Conservation (phyloP, 106 monocot genomes). For the Triglochin maritima region DNA sequence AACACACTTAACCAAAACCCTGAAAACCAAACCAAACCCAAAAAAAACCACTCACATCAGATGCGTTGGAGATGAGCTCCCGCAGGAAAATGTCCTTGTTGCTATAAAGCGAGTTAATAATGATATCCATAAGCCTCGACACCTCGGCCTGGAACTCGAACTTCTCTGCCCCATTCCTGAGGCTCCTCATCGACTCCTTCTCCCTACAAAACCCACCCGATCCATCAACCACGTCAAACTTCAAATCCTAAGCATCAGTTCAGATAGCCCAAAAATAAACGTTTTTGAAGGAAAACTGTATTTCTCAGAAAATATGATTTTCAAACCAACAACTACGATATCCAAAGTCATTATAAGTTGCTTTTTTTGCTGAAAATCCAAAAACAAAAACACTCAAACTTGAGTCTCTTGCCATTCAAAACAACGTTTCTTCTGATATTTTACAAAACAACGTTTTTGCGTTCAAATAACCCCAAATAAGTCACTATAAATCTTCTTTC, state of each 20-base stretch:
- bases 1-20: neutral
- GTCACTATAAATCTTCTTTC: too few species aligned
- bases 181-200: constrained; percentile 47
- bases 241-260: too few species aligned
- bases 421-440: too few species aligned
- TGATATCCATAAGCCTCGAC: constrained; percentile 71
- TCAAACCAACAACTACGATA: neutral
- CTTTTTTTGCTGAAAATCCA: neutral
- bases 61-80: constrained; percentile 81
- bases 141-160: constrained; percentile 88
- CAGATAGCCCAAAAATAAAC: too few species aligned
- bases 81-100: constrained; percentile 83
- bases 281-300: too few species aligned
- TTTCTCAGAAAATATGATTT: too few species aligned
- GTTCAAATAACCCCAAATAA: too few species aligned
- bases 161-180: constrained; percentile 53
- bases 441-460: too few species aligned
- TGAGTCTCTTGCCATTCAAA: too few species aligned
- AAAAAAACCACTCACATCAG: constrained; percentile 36
- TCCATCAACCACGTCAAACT: neutral
- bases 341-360: neutral
- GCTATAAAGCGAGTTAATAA: constrained; percentile 81
- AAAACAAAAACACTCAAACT: too few species aligned
- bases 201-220: constrained; percentile 27
- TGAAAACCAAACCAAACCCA: neutral